Conservation (phyloP, 495 filamentous ascomycete species). For the Paragyromitra xinjiangensis region DNA sequence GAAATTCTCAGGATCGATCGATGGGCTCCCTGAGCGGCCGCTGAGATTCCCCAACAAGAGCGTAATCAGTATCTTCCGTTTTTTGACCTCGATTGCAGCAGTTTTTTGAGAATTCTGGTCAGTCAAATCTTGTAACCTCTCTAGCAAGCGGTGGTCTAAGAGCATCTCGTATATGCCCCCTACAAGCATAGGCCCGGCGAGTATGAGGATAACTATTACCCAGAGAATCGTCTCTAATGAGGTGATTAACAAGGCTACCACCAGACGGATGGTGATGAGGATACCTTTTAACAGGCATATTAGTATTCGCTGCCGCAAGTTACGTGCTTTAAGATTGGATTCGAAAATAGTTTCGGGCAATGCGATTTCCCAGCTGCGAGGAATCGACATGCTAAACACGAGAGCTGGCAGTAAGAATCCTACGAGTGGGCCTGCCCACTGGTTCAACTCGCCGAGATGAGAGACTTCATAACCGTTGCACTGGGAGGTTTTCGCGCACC, state of each 20-base stretch:
- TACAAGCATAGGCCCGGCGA: constrained; percentile 25
- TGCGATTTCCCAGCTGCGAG: constrained; percentile 11
- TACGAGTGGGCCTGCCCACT: constrained; percentile 28
- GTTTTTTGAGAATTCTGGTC: neutral
- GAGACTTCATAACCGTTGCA: constrained; percentile 14
- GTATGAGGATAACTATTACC: constrained; percentile 17
- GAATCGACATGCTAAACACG: constrained; percentile 31
- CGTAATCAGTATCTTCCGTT: constrained; percentile 8
- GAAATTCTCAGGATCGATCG: neutral
- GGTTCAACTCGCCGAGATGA: neutral
- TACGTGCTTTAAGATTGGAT: neutral
- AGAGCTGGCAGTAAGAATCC: constrained; percentile 27
- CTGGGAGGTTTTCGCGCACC: neutral
- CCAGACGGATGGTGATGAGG: neutral
- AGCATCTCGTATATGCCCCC: constrained; percentile 26
- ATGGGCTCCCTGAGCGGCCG: neutral
- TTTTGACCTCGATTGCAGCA: neutral
- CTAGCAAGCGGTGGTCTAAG: constrained; percentile 12
- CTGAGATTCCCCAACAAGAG: constrained; percentile 17
- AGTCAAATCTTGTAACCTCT: neutral
- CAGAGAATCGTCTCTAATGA: constrained; percentile 2
- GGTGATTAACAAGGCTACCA: neutral
- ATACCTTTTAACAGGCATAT: neutral
- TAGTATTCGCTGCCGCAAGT: neutral
- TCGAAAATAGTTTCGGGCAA: constrained; percentile 3